Evolutionary conservation across 2,329 filamentous ascomycete genomes (phyloP).

Genomic region (Calonectria ilicicola): DNA sequence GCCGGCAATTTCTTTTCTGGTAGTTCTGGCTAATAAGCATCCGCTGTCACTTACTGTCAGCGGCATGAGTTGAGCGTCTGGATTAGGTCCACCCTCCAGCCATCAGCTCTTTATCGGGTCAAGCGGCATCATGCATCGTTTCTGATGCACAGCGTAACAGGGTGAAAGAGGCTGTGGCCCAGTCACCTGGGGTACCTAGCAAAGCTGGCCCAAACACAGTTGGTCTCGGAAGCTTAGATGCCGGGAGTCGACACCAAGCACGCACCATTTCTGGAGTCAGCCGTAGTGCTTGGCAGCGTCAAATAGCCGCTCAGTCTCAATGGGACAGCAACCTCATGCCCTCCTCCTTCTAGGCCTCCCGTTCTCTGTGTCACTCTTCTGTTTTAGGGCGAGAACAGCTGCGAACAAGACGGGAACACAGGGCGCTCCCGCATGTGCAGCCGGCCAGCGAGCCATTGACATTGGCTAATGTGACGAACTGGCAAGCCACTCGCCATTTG

Average conservation of each 20-base stretch:
- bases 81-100: background rate
- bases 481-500: background rate
- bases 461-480: background rate
- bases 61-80: background rate
- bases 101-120: background rate
- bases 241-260: conserved; percentile 8
- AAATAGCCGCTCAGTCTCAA: background rate
- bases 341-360: no score
- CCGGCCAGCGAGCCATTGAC: background rate
- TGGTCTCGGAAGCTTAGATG: conserved; percentile 17
- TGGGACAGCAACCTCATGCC: no score
- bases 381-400: background rate
- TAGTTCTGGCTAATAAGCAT: background rate
- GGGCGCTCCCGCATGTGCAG: background rate
- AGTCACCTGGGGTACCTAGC: background rate
- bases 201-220: background rate
- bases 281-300: background rate
- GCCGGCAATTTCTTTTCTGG: background rate
- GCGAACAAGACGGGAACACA: conserved; percentile 2
- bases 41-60: background rate
- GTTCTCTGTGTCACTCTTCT: background rate
- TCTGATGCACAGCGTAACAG: conserved; percentile 1
- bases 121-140: conserved; percentile 2
- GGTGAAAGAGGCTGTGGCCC: background rate
- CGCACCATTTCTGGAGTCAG: background rate